Evolutionary conservation across 2,329 filamentous ascomycete genomes (phyloP).

Genomic region (Clarireedia monteithiana): DNA sequence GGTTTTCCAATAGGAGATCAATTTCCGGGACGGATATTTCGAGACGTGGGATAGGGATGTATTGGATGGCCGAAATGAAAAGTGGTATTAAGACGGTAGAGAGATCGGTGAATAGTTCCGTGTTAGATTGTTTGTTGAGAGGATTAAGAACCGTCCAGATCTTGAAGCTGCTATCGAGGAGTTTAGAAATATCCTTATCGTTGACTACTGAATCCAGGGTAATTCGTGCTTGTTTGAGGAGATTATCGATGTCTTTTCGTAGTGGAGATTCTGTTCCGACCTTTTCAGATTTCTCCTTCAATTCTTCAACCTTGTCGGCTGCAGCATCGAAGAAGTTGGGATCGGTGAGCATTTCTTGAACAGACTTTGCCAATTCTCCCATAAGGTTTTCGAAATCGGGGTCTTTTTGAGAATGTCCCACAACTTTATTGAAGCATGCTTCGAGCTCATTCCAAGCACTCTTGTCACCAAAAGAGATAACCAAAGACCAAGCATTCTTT

Average conservation of each 20-base stretch:
- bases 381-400: slow-evolving; percentile 77
- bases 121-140: slow-evolving; percentile 53
- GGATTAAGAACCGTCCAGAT: slow-evolving; percentile 66
- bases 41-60: slow-evolving; percentile 82
- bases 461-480: slow-evolving; percentile 70
- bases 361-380: slow-evolving; percentile 60
- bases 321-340: slow-evolving; percentile 77
- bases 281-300: slow-evolving; percentile 50
- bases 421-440: slow-evolving; percentile 57
- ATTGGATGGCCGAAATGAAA: slow-evolving; percentile 70
- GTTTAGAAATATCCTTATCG: slow-evolving; percentile 64
- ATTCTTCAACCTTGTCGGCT: slow-evolving; percentile 40
- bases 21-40: slow-evolving; percentile 78
- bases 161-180: slow-evolving; percentile 58
- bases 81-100: slow-evolving; percentile 76
- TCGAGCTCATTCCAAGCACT: slow-evolving; percentile 72
- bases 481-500: slow-evolving; percentile 70
- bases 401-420: slow-evolving; percentile 68
- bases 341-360: slow-evolving; percentile 78
- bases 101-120: slow-evolving; percentile 65
- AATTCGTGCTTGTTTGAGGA: slow-evolving; percentile 60
- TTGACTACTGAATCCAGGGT: slow-evolving; percentile 62
- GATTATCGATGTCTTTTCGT: slow-evolving; percentile 61
- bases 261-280: slow-evolving; percentile 61
- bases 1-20: slow-evolving; percentile 81